These are phyloP conservation scores for Osmanthus fragrans DNA, from an alignment of 257 asterid species.

Conservation along the genomic window DNA sequence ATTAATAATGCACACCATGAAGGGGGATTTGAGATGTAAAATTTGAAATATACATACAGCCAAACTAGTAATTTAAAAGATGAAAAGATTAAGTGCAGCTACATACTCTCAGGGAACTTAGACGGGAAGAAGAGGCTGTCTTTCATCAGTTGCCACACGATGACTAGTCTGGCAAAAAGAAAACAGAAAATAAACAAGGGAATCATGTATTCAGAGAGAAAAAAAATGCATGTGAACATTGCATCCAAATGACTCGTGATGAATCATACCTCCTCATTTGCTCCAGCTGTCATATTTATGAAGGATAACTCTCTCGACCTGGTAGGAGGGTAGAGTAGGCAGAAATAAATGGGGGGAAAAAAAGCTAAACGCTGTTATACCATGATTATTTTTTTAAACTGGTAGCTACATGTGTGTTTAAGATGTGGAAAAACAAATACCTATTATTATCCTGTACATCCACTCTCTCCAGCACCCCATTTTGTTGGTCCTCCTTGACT, in stretches of 20 bases:
- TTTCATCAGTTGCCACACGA: constrained; percentile 64
- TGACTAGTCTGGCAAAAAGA: constrained; percentile 64
- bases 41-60: not conserved
- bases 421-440: constrained; percentile 34
- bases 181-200: constrained; percentile 18
- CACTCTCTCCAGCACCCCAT: constrained; percentile 45
- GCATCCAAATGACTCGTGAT: constrained; percentile 24
- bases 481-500: constrained; percentile 82
- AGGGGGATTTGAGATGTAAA: not conserved
- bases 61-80: constrained; percentile 6
- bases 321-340: constrained; percentile 27
- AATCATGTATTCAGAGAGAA: not conserved
- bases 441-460: constrained; percentile 54
- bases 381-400: not conserved
- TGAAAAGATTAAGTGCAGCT: constrained; percentile 10
- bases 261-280: constrained; percentile 72
- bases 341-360: not conserved
- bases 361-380: not conserved
- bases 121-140: constrained; percentile 77
- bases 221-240: not conserved
- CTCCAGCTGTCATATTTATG: constrained; percentile 87
- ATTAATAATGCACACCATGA: not conserved
- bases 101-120: constrained; percentile 39
- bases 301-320: constrained; percentile 79
- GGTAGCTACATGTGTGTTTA: not conserved